Percentiles rank a stretch among this genome's conserved stretches.
Evolutionary conservation across 2,329 filamentous ascomycete genomes (phyloP).

Genomic region (Penicillium occitanis): DNA sequence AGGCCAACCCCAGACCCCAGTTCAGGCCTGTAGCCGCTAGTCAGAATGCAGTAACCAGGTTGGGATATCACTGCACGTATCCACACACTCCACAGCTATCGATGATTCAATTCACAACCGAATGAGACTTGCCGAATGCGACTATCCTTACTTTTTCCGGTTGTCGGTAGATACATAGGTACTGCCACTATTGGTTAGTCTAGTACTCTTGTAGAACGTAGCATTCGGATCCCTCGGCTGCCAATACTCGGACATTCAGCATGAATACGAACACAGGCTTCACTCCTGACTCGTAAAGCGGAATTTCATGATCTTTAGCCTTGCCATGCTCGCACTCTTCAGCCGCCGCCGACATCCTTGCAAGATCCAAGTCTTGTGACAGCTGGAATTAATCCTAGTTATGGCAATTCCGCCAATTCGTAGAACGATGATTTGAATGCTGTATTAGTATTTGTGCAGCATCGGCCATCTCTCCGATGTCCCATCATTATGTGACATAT

Average conservation of each 20-base stretch:
- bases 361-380: neutral
- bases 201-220: too few relatives aligned
- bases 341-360: neutral
- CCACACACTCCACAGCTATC: neutral
- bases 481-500: neutral
- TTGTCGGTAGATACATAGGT: neutral
- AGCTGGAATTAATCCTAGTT: neutral
- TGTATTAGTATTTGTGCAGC: neutral
- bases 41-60: neutral
- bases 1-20: neutral
- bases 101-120: neutral
- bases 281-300: neutral
- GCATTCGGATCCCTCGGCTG: neutral
- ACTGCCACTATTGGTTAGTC: neutral
- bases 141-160: slow-evolving; percentile 13
- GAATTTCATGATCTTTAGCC: neutral
- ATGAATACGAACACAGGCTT: neutral
- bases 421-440: too few relatives aligned
- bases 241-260: neutral
- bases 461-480: neutral
- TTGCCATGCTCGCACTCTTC: too few relatives aligned
- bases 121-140: slow-evolving; percentile 11
- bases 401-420: too few relatives aligned
- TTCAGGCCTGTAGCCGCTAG: neutral
- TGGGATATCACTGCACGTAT: neutral